Base-by-base conservation (phyloP, 108 stramenopile genomes). In the Hondaea fermentalgiana region DNA sequence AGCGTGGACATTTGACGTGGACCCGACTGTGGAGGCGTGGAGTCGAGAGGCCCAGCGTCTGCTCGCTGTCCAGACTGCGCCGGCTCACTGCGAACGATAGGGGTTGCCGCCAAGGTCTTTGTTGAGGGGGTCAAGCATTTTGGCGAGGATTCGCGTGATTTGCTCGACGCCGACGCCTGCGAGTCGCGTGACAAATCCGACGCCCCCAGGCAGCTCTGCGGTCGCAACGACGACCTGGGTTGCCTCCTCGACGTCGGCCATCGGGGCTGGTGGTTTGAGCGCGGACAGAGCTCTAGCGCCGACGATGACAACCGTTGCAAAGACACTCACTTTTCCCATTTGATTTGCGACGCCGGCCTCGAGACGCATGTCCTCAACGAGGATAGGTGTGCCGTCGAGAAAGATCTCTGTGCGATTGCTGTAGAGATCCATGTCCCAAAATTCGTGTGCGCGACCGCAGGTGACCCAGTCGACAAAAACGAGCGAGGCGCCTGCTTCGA, bases 381-480 rank as follows among this genome's bases (percentile, higher is more conserved):
- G 51, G 45, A 83, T 23, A 8, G 76, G 17, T 12, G 1, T 23
- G 4, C 3, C 51, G 6, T 53, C 76, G 49, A 83, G 14, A 23
- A 53, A 83, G 51, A 83, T 53, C 28, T 83, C 76, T 6, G 51
- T 47, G 76, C 76, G 45, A 53, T 53, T 83, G 49, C 49, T 53
- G 4, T 83, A 83, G 6, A 83, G 23, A 28, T 83, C 76, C 76
- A 83, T 83, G 49, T 83, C 51, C 76, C 76, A 83, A 12, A 47
- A 53, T 45, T 83, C 76, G n/a, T 55, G 14, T 12, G 14, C 49
- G 51, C 76, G 76, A 16, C 76, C 76, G 51, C 76, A 45, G 10
- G 76, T 83, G 5, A 83, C 76, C 76, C 76, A 83, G 28, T 83
- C 76, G 25, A 83, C 51, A 83, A 83, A 83, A 12, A 47, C 45